Evolutionary conservation across 169 alveolate species (phyloP).

Genomic region (Plasmodium malariae): DNA sequence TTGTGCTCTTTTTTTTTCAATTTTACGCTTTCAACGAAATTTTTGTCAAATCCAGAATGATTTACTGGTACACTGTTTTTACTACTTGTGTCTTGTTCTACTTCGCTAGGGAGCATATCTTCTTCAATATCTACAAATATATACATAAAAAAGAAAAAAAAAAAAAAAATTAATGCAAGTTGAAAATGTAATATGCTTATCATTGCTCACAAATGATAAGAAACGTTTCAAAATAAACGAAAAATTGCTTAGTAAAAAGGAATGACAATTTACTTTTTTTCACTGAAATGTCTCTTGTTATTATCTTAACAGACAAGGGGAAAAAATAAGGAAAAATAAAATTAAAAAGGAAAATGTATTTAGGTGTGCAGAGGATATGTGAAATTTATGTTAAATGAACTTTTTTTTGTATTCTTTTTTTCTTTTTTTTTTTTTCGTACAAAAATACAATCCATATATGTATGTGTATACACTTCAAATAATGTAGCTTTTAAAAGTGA

Average conservation of each 20-base stretch:
- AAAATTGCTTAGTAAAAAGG: conserved; percentile 1
- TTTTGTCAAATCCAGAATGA: background rate
- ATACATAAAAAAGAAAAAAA: background rate
- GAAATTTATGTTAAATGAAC: too few species aligned
- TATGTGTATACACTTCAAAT: background rate
- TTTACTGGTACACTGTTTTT: conserved; percentile 8
- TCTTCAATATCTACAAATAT: conserved; percentile 19
- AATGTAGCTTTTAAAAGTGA: too few species aligned
- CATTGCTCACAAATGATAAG: too few species aligned
- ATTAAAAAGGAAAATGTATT: too few species aligned
- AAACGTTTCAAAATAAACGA: too few species aligned
- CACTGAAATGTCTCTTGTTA: conserved; percentile 17
- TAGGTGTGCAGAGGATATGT: too few species aligned
- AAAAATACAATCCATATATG: background rate
- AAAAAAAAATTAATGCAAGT: background rate
- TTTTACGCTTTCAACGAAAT: conserved; percentile 25
- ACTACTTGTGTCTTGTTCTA: background rate
- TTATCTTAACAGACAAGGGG: conserved; percentile 18
- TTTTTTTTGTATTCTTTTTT: too few species aligned
- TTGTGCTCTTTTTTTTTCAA: background rate
- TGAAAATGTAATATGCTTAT: too few species aligned
- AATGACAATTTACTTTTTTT: conserved; percentile 11
- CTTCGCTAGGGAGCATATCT: background rate
- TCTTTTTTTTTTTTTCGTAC: too few species aligned
- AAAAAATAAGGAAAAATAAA: background rate